Evolutionary conservation across 208 protist genomes (phyloP), one percentile per base, ranked within the genome.

Genomic region (Crithidia sp.): DNA sequence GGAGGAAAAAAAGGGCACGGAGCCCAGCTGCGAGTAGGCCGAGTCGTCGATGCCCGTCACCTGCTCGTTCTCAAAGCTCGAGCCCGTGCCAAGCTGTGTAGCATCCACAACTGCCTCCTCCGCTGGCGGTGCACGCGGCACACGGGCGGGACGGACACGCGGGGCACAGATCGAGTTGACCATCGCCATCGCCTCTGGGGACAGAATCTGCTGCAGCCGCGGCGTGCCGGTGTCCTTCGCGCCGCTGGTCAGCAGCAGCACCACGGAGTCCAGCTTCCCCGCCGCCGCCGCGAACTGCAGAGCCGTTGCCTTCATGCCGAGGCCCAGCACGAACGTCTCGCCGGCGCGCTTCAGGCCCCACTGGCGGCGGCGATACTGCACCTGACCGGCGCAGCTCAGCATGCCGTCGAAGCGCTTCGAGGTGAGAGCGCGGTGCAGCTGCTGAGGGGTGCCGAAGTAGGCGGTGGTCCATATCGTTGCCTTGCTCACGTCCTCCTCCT

Each of bases 221-320:
- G 91, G 91, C 2, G 55, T 5, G 7, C 70, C 61, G 17, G 49
- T 73, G 57, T 97, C 90, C 40, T 72, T 53, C 4, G 93, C 87
- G 7, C 89, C 89, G 36, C 65, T 76, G 10, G 74, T 67, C 44
- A 95, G 72, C 28, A 97, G 88, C 8, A 96, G 67, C 54, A 94
- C 60, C 12, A 95, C 86, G 56, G 82, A 95, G 67, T 95, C 93
- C 49, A 95, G 61, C 61, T 87, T 86, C 16, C 87, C 84, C 0
- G 86, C 87, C 16, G 90, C 72, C 0, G 89, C 90, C 4, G 90
- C 93, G 60, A 94, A 97, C 74, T 95, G 89, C 44, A 97, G 70
- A 0, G 89, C 79, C 7, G 84, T 94, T n/a, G 75, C 90, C 66
- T 91, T 89, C 67, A 79, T 81, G 19, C 93, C 93, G 16, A 95